Evolutionary conservation across 257 asterid genomes (phyloP), one percentile per base, ranked within the genome.

Genomic region (Ophiorrhiza pumila): DNA sequence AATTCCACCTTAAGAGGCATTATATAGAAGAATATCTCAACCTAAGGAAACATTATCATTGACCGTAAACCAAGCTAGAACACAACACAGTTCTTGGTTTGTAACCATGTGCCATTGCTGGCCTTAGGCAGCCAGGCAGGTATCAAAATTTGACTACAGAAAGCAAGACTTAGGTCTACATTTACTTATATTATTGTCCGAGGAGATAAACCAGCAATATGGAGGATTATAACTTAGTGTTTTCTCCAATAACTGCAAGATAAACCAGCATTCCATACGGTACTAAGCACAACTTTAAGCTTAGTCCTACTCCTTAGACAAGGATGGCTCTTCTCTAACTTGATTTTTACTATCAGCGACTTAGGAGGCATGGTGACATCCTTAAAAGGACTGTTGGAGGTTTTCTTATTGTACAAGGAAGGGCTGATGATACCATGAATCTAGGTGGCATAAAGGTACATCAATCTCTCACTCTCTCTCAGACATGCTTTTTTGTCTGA

Each of bases 391-490:
- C 83, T 32, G 87, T 85, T 10, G 95, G 94, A 57, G 96, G 98
- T 57, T 93, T 79, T 76, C 45, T 84, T 25, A 32, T 71, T 63
- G 97, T 91, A 57, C 96, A 88, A 69, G 98, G 98, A 64, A 80
- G 98, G 84, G 92, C 96, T 22, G 98, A 93, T 82, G 98, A 93
- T 84, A 93, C 98, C 58, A 91, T 93, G 98, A 93, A 93, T 82
- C 91, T 93, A 34, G 97, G 98, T 60, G 98, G 98, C 76, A 91
- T 91, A 69, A 91, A 91, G 93, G 98, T 91, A 83, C 20, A 42
- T 76, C 52, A 22, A 20, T 63, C 74, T 67, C 7, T 47, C 58
- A 45, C n/a, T 46, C 23, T 49, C 55, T 49, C 55, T 49, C 55
- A 11, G n/a, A 49, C n/a, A 59, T 68, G 45, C 10, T 25, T 57